Percentiles rank a stretch among this genome's conserved stretches.
Conservation (phyloP, 345 rosid species). For the Melaleuca quinquenervia region DNA sequence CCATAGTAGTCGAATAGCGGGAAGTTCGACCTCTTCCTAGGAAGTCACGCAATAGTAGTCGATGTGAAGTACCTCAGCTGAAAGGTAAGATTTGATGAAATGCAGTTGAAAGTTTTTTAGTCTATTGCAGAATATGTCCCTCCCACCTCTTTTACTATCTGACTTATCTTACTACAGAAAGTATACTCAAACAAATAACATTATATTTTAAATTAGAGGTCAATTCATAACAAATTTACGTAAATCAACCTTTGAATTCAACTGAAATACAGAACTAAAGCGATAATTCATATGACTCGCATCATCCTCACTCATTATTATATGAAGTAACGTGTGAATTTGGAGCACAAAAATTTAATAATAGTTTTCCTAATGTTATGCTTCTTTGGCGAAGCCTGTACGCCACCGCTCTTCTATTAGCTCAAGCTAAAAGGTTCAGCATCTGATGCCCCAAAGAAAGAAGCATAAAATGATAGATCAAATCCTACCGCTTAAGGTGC, state of each 20-base stretch:
- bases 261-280: not conserved
- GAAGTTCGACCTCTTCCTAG: not conserved
- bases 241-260: not conserved
- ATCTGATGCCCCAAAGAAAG: not conserved
- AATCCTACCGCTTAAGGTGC: not conserved
- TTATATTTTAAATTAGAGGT: not conserved
- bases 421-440: not conserved
- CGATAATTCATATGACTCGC: not conserved
- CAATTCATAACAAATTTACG: not conserved
- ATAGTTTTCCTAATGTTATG: not conserved
- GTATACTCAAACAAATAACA: not conserved
- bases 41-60: rapidly evolving
- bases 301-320: not conserved
- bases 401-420: not conserved
- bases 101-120: not conserved
- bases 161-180: not conserved
- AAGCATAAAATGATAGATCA: not conserved
- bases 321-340: not conserved
- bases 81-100: not conserved
- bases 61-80: not conserved
- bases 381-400: not conserved
- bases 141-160: not conserved
- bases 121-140: rapidly evolving
- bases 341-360: not conserved
- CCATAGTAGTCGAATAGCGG: not conserved